Evolutionary conservation across 768 basidiomycete genomes (phyloP).

Genomic region (Termitomyces sp.): DNA sequence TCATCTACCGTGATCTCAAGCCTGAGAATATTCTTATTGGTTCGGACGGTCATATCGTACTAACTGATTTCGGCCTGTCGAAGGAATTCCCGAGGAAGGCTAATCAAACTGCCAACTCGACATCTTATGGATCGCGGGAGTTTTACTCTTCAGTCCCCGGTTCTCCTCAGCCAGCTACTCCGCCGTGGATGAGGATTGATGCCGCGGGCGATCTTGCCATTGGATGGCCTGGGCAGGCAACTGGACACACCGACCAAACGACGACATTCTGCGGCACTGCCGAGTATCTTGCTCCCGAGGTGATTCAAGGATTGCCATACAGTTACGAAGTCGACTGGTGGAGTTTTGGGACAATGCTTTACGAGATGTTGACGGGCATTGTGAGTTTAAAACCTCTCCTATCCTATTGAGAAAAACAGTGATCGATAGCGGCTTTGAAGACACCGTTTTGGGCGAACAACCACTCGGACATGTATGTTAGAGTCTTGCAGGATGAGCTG

Average conservation of each 20-base stretch:
- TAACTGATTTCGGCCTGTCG: conserved; percentile 95
- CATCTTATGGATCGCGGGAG: conserved; percentile 47
- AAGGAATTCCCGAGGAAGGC: conserved; percentile 76
- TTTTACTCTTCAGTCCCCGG: conserved; percentile 51
- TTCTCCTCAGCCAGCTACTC: conserved; percentile 38
- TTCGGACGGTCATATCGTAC: conserved; percentile 89
- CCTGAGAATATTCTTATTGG: conserved; percentile 97
- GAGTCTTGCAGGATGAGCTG: conserved; percentile 86
- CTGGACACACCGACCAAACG: conserved; percentile 57
- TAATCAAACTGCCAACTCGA: conserved; percentile 45
- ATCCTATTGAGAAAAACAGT: conserved; percentile 2
- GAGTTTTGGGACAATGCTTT: conserved; percentile 96
- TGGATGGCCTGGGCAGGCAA: conserved; percentile 53
- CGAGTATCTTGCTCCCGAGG: conserved; percentile 95
- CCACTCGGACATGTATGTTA: conserved; percentile 92
- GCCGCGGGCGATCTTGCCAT: conserved; percentile 43
- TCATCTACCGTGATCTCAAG: conserved; percentile 97
- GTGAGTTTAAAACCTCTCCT: conserved; percentile 43
- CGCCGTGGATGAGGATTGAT: conserved; percentile 75
- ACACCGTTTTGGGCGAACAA: conserved; percentile 93
- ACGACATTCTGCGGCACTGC: conserved; percentile 94
- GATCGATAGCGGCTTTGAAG: conserved; percentile 30
- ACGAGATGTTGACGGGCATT: conserved; percentile 95
- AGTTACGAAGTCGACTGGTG: conserved; percentile 98
- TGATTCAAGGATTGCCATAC: conserved; percentile 86